These are phyloP conservation scores for Phytophthora citrophthora DNA, from an alignment of 352 stramenopile genomes.

Conservation along the genomic window DNA sequence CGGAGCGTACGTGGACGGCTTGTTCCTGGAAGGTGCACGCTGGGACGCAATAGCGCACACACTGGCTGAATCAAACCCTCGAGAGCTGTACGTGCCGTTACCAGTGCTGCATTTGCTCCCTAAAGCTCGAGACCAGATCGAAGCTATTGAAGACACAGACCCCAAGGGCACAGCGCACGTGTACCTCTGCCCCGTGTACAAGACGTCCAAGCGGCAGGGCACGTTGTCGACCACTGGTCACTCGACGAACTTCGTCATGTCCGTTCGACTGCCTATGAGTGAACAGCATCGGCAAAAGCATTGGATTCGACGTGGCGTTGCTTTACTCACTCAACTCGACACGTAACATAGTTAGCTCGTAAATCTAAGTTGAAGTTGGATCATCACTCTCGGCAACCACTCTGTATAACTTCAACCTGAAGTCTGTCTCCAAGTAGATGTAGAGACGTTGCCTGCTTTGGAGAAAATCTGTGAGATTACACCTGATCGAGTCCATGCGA, in stretches of 20 bases:
- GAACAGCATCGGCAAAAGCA: constrained; percentile 90
- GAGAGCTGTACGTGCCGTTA: constrained; percentile 89
- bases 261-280: constrained; percentile 91
- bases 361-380: constrained; percentile 1
- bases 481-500: constrained; percentile 90
- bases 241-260: constrained; percentile 97
- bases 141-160: constrained; percentile 90
- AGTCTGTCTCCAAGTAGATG: too few species aligned
- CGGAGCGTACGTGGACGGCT: constrained; percentile 87
- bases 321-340: constrained; percentile 94
- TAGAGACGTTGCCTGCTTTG: constrained; percentile 91
- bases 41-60: constrained; percentile 75
- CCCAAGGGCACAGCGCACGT: constrained; percentile 90
- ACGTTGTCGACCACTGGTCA: constrained; percentile 94
- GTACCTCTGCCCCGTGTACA: constrained; percentile 94
- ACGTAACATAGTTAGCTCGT: constrained; percentile 37
- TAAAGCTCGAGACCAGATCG: constrained; percentile 81
- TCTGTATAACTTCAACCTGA: background rate
- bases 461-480: constrained; percentile 95
- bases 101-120: constrained; percentile 90
- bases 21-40: constrained; percentile 92
- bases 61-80: constrained; percentile 84
- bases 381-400: background rate
- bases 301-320: constrained; percentile 95
- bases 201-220: constrained; percentile 90